phyloP scores from a whole-genome alignment of 148 eudicot species.

The Rheum nobile region DNA sequence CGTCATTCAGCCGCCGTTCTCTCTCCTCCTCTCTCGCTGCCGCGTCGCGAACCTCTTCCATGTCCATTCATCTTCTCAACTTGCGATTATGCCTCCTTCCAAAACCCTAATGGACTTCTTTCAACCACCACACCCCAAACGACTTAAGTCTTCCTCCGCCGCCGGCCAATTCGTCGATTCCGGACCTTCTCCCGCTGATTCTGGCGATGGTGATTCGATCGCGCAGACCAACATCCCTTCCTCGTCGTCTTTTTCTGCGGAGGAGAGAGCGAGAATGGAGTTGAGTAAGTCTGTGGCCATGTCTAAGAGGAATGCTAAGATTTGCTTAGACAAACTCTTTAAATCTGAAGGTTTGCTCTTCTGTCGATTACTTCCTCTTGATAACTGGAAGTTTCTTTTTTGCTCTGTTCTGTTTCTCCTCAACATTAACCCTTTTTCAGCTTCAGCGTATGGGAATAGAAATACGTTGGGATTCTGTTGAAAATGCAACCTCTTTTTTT shows the following conservation, averaged over 20 bases:
- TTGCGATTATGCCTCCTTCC: slow-evolving; percentile 25
- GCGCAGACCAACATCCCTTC: not conserved
- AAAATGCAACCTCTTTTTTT: not conserved
- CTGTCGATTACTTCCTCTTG: not conserved
- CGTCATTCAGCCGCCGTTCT: not conserved
- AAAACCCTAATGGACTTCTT: slow-evolving; percentile 68
- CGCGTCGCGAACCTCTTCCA: not conserved
- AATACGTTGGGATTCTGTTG: not conserved
- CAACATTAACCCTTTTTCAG: not conserved
- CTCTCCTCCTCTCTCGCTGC: not conserved
- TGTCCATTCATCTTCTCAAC: slow-evolving; percentile 6
- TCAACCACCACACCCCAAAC: slow-evolving; percentile 49
- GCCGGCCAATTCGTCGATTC: not conserved
- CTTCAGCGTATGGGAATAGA: not conserved
- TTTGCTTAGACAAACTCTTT: slow-evolving; percentile 37
- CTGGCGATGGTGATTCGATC: not conserved
- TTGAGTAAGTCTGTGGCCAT: slow-evolving; percentile 45
- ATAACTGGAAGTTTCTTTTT: not conserved
- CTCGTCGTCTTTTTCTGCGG: slow-evolving; percentile 21
- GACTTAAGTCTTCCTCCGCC: slow-evolving; percentile 29
- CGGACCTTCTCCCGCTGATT: slow-evolving; percentile 1
- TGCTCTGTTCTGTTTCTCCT: not conserved
- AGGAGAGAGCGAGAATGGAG: slow-evolving; percentile 49
- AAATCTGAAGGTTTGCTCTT: slow-evolving; percentile 36
- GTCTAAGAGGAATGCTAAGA: slow-evolving; percentile 41